Conservation (phyloP, 768 basidiomycete genomes). For the Podaxis rugospora region DNA sequence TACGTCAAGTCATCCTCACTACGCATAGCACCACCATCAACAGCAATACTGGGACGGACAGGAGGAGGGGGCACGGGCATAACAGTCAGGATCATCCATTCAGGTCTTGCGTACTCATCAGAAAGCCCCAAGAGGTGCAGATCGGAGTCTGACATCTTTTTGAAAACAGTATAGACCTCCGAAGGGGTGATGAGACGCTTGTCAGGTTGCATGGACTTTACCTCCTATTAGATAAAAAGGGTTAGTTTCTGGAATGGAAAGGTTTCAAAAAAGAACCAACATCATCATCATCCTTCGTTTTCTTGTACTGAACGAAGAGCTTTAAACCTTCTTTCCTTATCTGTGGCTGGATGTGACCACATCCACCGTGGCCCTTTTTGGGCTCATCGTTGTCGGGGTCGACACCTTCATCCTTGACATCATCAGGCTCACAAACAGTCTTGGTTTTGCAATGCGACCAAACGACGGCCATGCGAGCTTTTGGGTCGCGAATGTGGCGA, state of each 20-base stretch:
- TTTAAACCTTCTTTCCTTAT: conserved; percentile 95
- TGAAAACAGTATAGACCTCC: conserved; percentile 91
- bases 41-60: conserved; percentile 95
- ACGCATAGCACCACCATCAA: conserved; percentile 94
- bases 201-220: conserved; percentile 77
- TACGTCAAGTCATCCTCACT: conserved; percentile 99
- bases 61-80: conserved; percentile 97
- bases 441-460: conserved; percentile 87
- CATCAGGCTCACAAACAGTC: conserved; percentile 85
- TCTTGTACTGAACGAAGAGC: conserved; percentile 92
- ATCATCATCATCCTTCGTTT: conserved; percentile 92
- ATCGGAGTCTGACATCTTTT: conserved; percentile 91
- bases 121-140: conserved; percentile 87
- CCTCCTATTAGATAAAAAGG: conserved; percentile 45
- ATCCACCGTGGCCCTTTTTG: conserved; percentile 95
- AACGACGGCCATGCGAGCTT: conserved; percentile 81
- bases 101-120: conserved; percentile 93
- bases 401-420: conserved; percentile 80
- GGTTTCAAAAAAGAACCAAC: conserved; percentile 39
- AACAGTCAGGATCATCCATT: conserved; percentile 99
- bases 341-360: conserved; percentile 86
- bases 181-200: conserved; percentile 79
- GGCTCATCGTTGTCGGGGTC: conserved; percentile 64
- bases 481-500: conserved; percentile 81
- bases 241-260: conserved; percentile 13